Evolutionary conservation across 768 basidiomycete genomes (phyloP).

Genomic region (Gyrodon lividus): DNA sequence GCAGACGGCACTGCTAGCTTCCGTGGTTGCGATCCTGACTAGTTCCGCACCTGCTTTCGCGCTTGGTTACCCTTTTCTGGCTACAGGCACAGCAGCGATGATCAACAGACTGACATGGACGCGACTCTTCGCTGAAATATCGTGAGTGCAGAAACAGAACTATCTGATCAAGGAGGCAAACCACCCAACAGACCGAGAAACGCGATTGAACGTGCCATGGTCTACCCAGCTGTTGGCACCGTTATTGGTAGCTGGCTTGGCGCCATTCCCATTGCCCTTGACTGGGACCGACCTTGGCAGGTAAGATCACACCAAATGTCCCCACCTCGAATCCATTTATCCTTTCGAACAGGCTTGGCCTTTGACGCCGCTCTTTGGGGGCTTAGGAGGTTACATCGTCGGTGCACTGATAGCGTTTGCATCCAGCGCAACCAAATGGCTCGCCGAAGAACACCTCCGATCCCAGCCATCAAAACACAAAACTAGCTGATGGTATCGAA

Average conservation of each 20-base stretch:
- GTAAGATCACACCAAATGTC: constrained; percentile 41
- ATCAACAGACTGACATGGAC: constrained; percentile 67
- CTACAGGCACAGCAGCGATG: constrained; percentile 42
- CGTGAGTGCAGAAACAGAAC: constrained; percentile 51
- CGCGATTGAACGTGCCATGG: constrained; percentile 72
- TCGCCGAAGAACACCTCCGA: constrained; percentile 40
- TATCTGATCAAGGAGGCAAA: not conserved
- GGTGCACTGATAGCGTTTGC: constrained; percentile 57
- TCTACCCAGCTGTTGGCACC: constrained; percentile 77
- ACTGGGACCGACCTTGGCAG: constrained; percentile 99
- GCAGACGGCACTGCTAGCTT: constrained; percentile 67
- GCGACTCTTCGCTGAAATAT: constrained; percentile 76
- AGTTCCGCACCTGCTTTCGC: constrained; percentile 69
- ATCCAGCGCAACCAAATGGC: constrained; percentile 37
- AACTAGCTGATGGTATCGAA: constrained; percentile 15
- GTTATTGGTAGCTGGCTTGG: constrained; percentile 79
- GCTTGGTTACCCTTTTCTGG: constrained; percentile 58
- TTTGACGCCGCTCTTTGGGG: constrained; percentile 71
- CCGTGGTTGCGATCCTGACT: constrained; percentile 65
- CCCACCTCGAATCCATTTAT: not conserved
- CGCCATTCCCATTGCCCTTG: constrained; percentile 81
- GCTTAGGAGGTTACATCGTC: constrained; percentile 63
- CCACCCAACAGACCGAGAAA: constrained; percentile 45
- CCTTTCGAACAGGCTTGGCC: constrained; percentile 71
- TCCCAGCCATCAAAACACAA: constrained; percentile 24